These are phyloP conservation scores for Fusarium kyushuense DNA, from an alignment of 2,329 filamentous ascomycete species.

Conservation along the genomic window DNA sequence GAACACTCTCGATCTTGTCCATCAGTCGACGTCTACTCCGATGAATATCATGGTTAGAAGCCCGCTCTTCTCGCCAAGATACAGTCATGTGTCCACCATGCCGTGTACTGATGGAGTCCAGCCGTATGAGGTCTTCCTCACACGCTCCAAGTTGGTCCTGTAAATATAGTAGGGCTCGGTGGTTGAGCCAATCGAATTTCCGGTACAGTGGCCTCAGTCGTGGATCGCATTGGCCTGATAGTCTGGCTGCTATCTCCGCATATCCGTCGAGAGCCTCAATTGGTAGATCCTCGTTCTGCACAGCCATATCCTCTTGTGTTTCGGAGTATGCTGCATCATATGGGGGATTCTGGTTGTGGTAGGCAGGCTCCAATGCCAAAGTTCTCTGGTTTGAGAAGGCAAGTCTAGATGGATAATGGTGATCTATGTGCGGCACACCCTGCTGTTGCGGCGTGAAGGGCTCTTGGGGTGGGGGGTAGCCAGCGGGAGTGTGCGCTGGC, in stretches of 20 bases:
- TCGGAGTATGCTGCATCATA: conserved; percentile 14
- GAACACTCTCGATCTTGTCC: conserved; percentile 4
- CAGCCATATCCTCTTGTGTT: conserved; percentile 29
- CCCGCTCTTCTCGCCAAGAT: conserved; percentile 30
- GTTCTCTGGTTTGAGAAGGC: conserved; percentile 14
- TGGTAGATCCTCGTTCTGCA: conserved; percentile 53
- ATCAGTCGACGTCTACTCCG: conserved; percentile 8
- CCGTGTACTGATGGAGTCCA: conserved; percentile 72
- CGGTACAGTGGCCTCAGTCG: conserved; percentile 76
- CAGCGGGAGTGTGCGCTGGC: conserved; percentile 21
- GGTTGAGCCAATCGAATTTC: conserved; percentile 84
- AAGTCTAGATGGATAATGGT: conserved; percentile 21
- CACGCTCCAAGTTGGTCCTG: conserved; percentile 87
- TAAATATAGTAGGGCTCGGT: conserved; percentile 82
- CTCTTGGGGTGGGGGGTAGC: conserved; percentile 32
- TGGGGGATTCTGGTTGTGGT: conserved; percentile 4
- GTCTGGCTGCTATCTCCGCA: conserved; percentile 69
- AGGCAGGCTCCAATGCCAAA: neutral
- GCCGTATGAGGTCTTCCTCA: conserved; percentile 78
- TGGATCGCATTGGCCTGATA: conserved; percentile 53
- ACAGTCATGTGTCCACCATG: conserved; percentile 46
- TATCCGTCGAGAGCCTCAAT: conserved; percentile 66
- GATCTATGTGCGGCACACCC: conserved; percentile 3
- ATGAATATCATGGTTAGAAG: neutral
- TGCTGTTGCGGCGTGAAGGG: conserved; percentile 20